Evolutionary conservation across 1,139 yeast species (phyloP).

Genomic region (Kazachstania sp.): DNA sequence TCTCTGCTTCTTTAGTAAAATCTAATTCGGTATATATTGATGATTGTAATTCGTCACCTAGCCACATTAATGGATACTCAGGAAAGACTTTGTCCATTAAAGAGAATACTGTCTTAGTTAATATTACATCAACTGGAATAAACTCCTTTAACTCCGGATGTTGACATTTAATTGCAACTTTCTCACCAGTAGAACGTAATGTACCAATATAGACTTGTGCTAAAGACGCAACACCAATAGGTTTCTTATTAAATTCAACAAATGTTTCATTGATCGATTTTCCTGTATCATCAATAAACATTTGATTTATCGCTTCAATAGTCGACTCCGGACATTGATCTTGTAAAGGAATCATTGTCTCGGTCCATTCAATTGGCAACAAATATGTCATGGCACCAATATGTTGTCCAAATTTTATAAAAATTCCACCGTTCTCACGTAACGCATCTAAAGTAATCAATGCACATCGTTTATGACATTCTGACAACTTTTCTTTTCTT

Average conservation of each 20-base stretch:
- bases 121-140: slow-evolving; percentile 78
- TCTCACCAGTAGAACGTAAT: slow-evolving; percentile 50
- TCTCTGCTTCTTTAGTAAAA: slow-evolving; percentile 76
- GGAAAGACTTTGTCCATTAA: slow-evolving; percentile 77
- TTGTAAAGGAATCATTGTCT: slow-evolving; percentile 86
- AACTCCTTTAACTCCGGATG: slow-evolving; percentile 84
- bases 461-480: slow-evolving; percentile 71
- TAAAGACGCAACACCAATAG: slow-evolving; percentile 90
- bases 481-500: slow-evolving; percentile 44
- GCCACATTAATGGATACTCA: slow-evolving; percentile 87
- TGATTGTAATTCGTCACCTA: slow-evolving; percentile 80
- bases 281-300: slow-evolving; percentile 65
- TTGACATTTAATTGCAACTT: slow-evolving; percentile 89
- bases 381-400: slow-evolving; percentile 84
- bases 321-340: slow-evolving; percentile 84
- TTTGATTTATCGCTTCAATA: slow-evolving; percentile 51
- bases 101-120: slow-evolving; percentile 69
- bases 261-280: slow-evolving; percentile 57
- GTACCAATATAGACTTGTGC: slow-evolving; percentile 91
- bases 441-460: slow-evolving; percentile 68
- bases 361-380: slow-evolving; percentile 90
- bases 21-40: slow-evolving; percentile 86
- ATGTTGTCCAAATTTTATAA: slow-evolving; percentile 92
- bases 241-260: slow-evolving; percentile 54
- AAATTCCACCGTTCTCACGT: slow-evolving; percentile 83